Evolutionary conservation across 2,329 filamentous ascomycete genomes (phyloP), one percentile per base, ranked within the genome.

Genomic region (Magnaporthiopsis poae): DNA sequence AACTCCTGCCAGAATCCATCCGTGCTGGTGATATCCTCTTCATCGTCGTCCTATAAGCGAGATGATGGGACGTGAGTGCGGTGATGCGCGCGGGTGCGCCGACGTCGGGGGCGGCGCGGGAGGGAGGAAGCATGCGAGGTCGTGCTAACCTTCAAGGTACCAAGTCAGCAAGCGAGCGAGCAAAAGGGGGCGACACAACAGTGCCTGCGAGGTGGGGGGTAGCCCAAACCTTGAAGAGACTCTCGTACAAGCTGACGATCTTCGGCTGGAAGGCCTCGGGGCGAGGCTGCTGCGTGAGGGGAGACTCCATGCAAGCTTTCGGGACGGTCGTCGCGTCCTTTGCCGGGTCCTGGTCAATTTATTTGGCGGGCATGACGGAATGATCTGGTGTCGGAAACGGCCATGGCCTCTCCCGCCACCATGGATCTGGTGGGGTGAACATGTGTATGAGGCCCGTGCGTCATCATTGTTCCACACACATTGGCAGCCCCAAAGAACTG

Each of bases 1-100:
- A 99, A 92, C 78, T 97, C 95, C 71, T 87, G 85, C 95, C 95
- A 99, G 79, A 97, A 99, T 61, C 92, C 94, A 68, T 96, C 92
- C 0, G 91, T 86, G 69, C 81, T 77, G 68, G 87, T 84, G 68
- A 90, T 84, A 66, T 87, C 84, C 70, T 89, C 86, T 79, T 90
- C 67, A 63, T 70, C 67, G 64, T 70, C 65, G 46, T 65, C 64
- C 64, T 65, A 61, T 18, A 46, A 21, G 31, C 59, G 13, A 25
- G 29, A 25, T 21, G 29, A 25, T 21, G 33, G 33, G 25, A n/a
- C 3, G 59, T 65, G 31, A 65, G 64, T n/a, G 13, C 15, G 35
- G 25, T 35, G 33, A 27, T 36, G 25, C 18, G 56, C 18, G 29
- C 11, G 52, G 64, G 35, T 35, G 18, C 21, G 25, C 46, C 18